A percentile compares a stretch with the other conserved stretches of the same genome.
These are phyloP conservation scores for Ambrosia hybrid DNA, from an alignment of 140 eudicot species.

Conservation along the genomic window DNA sequence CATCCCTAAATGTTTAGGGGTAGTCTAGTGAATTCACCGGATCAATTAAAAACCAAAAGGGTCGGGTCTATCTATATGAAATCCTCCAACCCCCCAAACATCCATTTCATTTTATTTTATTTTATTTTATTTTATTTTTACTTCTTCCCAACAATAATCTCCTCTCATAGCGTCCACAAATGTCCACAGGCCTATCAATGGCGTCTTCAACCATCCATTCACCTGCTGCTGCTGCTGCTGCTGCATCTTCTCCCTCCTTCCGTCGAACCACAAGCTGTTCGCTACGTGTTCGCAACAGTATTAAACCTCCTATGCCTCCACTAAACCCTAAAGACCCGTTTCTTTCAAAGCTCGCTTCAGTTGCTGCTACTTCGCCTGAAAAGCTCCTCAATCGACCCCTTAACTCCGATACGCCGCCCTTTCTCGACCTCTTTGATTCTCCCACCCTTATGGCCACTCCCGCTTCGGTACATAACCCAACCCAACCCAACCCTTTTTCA, in stretches of 20 bases:
- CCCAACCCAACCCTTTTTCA: no score
- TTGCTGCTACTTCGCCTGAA: slow-evolving; percentile 70
- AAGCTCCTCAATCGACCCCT: slow-evolving; percentile 46
- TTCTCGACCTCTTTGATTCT: slow-evolving; percentile 57
- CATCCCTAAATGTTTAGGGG: no score
- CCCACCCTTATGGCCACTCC: slow-evolving; percentile 81
- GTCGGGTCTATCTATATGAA: no score
- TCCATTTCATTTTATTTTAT: no score
- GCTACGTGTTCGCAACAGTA: slow-evolving; percentile 29
- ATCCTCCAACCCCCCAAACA: no score
- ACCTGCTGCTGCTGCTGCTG: slow-evolving; percentile 45
- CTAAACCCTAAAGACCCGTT: slow-evolving; percentile 87
- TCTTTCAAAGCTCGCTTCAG: slow-evolving; percentile 59
- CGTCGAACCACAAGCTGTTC: slow-evolving; percentile 35
- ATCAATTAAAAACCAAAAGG: no score
- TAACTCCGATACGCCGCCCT: slow-evolving; percentile 64
- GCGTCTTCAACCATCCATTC: slow-evolving; percentile 47
- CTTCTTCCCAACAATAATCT: neutral
- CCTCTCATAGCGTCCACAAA: slow-evolving; percentile 6
- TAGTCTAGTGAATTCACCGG: no score
- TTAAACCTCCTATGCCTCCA: slow-evolving; percentile 53
- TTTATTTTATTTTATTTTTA: no score
- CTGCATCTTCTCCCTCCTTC: slow-evolving; percentile 31
- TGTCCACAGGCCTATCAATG: slow-evolving; percentile 55
- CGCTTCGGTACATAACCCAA: slow-evolving; percentile 59